phyloP scores from a whole-genome alignment of 768 basidiomycete species.

The Lenzites betulinus region DNA sequence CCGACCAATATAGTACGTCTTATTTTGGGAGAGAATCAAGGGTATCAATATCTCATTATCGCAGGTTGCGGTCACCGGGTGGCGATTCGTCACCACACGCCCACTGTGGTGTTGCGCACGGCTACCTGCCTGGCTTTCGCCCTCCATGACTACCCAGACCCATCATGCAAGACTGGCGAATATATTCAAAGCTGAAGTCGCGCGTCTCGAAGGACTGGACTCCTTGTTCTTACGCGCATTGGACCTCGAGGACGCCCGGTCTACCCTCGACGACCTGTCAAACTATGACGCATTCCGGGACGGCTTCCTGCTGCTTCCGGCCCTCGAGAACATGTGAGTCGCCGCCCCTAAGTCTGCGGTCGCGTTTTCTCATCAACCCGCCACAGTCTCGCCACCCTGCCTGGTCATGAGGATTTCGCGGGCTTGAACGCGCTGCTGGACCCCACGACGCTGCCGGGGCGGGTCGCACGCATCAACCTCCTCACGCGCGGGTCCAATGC shows the following conservation, averaged over 20 bases:
- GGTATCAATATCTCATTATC: neutral
- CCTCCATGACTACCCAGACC: conserved; percentile 26
- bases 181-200: conserved; percentile 29
- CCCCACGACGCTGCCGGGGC: conserved; percentile 32
- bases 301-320: conserved; percentile 37
- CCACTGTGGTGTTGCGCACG: conserved; percentile 38
- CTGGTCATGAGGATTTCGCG: conserved; percentile 37
- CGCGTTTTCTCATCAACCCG: neutral
- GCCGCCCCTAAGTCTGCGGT: neutral
- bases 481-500: conserved; percentile 31
- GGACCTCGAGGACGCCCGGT: conserved; percentile 33
- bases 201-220: conserved; percentile 26
- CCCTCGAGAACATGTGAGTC: conserved; percentile 38
- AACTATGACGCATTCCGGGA: conserved; percentile 37
- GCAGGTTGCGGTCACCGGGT: conserved; percentile 32
- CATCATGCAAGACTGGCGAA: conserved; percentile 22
- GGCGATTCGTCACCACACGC: conserved; percentile 31
- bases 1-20: conserved; percentile 32
- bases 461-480: conserved; percentile 29
- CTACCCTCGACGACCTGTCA: conserved; percentile 36
- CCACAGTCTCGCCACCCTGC: conserved; percentile 34
- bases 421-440: conserved; percentile 34
- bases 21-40: neutral
- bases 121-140: conserved; percentile 35
- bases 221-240: conserved; percentile 31